Percentiles rank a stretch among this genome's conserved stretches.
These are phyloP conservation scores for Ceratobasidium sp. DNA, from an alignment of 1,284 basidiomycete species.

Conservation along the genomic window DNA sequence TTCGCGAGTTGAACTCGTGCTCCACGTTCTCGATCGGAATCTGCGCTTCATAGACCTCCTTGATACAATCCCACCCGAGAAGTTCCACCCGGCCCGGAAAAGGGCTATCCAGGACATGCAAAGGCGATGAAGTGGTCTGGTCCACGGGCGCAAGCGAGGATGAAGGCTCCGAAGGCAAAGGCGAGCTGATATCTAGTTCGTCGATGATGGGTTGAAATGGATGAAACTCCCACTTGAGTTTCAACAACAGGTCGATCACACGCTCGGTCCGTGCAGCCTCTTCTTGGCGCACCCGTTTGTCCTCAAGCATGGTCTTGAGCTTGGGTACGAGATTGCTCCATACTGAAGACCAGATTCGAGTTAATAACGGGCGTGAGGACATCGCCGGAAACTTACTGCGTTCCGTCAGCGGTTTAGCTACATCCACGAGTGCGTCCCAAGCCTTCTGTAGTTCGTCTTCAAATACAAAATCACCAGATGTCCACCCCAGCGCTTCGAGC, in stretches of 20 bases:
- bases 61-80: conserved; percentile 4
- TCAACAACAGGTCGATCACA: too few species aligned
- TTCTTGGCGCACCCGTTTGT: too few species aligned
- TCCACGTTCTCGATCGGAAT: neutral
- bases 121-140: too few species aligned
- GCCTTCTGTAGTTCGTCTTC: neutral
- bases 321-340: conserved; percentile 22
- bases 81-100: neutral
- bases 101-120: too few species aligned
- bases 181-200: too few species aligned
- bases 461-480: neutral
- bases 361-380: too few species aligned
- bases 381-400: neutral
- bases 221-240: too few species aligned
- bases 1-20: neutral
- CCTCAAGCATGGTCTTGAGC: too few species aligned
- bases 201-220: too few species aligned
- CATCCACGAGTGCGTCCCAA: conserved; percentile 15
- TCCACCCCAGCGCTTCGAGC: conserved; percentile 1
- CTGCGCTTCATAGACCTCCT: neutral
- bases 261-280: too few species aligned
- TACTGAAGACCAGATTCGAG: neutral
- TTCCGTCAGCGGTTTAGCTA: conserved; percentile 23
- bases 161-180: too few species aligned
- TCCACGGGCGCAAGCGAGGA: too few species aligned